These are phyloP conservation scores for Fusarium fujikuroi DNA, from an alignment of 2,329 filamentous ascomycete genomes.

Conservation along the genomic window DNA sequence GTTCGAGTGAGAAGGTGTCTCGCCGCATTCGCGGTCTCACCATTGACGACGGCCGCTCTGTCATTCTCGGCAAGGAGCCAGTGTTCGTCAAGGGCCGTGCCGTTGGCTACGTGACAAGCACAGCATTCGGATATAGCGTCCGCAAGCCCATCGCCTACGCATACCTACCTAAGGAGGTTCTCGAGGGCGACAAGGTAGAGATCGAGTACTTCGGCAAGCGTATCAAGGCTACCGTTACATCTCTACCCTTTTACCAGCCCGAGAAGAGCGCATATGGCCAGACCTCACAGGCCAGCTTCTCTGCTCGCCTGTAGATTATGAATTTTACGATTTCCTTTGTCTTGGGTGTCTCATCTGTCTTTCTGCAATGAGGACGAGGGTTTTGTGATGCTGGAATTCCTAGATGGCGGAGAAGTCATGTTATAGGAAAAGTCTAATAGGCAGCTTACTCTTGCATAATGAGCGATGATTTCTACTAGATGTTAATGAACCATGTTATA, in stretches of 20 bases:
- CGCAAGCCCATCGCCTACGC: conserved; percentile 69
- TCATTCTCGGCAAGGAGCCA: conserved; percentile 71
- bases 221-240: conserved; percentile 63
- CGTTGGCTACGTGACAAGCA: conserved; percentile 68
- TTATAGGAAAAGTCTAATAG: background rate
- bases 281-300: conserved; percentile 4
- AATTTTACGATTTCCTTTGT: conserved; percentile 9
- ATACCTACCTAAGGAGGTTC: conserved; percentile 61
- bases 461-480: conserved; percentile 23
- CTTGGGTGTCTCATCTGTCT: background rate
- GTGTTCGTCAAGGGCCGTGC: conserved; percentile 61
- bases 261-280: conserved; percentile 32
- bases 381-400: conserved; percentile 1
- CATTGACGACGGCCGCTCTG: conserved; percentile 65
- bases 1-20: conserved; percentile 49
- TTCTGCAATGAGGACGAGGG: background rate
- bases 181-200: conserved; percentile 62
- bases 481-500: conserved; percentile 16
- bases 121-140: conserved; percentile 69
- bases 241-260: conserved; percentile 54
- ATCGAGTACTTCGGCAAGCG: conserved; percentile 70
- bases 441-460: conserved; percentile 28
- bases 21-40: conserved; percentile 61
- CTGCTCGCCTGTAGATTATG: conserved; percentile 27
- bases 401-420: background rate